Evolutionary conservation across 306 rosid genomes (phyloP).

Genomic region (Fragaria vesca): DNA sequence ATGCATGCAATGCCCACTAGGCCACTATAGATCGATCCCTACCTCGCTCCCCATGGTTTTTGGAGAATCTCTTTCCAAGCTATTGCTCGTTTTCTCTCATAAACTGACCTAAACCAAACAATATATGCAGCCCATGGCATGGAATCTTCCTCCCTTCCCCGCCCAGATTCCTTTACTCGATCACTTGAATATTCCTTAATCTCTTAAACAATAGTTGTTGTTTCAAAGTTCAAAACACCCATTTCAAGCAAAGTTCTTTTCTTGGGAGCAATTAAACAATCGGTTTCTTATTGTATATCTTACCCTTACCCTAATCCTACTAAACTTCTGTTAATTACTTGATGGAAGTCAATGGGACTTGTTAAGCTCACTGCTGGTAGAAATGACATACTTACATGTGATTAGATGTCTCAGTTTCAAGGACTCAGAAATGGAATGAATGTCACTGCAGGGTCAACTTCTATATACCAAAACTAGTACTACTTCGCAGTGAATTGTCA

Average conservation of each 20-base stretch:
- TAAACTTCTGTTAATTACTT: too few species aligned
- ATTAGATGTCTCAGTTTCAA: background rate
- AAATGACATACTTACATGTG: background rate
- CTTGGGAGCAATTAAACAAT: too few species aligned
- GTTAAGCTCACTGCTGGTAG: too few species aligned
- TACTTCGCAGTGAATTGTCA: background rate
- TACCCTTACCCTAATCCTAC: too few species aligned
- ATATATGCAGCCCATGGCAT: slow-evolving; percentile 4
- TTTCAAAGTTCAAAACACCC: too few species aligned
- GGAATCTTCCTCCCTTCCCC: slow-evolving; percentile 11
- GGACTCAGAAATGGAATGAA: background rate
- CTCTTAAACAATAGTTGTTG: too few species aligned
- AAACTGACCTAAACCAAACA: slow-evolving; percentile 16
- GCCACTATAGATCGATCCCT: slow-evolving; percentile 19
- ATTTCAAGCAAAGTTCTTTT: too few species aligned
- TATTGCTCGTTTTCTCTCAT: background rate
- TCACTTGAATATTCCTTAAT: background rate
- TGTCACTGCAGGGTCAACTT: background rate
- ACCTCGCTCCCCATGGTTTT: slow-evolving; percentile 11
- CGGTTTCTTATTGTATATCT: too few species aligned
- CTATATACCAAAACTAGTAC: background rate
- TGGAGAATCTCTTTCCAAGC: slow-evolving; percentile 33
- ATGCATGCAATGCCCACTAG: slow-evolving; percentile 20
- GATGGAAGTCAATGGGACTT: too few species aligned
- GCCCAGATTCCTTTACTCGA: slow-evolving; percentile 23